Evolutionary conservation across 2,329 filamentous ascomycete species (phyloP).

Genomic region (Apiospora malaysiana): DNA sequence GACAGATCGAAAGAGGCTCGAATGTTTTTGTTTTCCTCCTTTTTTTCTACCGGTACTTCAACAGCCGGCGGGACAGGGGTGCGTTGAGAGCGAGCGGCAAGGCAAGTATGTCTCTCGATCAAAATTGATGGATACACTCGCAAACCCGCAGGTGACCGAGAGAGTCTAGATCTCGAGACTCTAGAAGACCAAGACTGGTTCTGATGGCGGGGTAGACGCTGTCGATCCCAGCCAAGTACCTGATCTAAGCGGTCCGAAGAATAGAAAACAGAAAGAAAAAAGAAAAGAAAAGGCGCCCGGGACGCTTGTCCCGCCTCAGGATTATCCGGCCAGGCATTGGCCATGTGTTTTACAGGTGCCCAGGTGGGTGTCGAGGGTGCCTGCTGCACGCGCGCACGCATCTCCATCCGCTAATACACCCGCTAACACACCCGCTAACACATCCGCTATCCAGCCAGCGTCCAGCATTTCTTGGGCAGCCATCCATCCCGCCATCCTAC

Average conservation of each 20-base stretch:
- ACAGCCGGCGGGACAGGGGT: neutral
- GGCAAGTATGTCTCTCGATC: neutral
- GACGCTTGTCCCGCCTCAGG: slow-evolving; percentile 1
- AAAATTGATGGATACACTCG: neutral
- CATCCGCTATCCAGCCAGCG: neutral
- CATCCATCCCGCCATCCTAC: neutral
- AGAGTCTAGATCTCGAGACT: neutral
- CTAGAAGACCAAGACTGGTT: neutral
- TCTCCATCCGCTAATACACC: neutral
- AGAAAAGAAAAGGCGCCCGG: neutral
- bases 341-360: slow-evolving; percentile 2
- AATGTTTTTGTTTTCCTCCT: neutral
- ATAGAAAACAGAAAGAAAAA: neutral
- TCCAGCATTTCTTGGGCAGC: neutral
- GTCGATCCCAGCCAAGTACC: neutral
- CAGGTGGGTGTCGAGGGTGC: neutral
- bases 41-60: neutral
- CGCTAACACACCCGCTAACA: too few species aligned
- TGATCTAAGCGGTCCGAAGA: slow-evolving; percentile 8
- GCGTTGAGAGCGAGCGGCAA: neutral
- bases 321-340: slow-evolving; percentile 3
- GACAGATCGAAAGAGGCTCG: slow-evolving; percentile 15
- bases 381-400: slow-evolving; percentile 11
- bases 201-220: slow-evolving; percentile 4
- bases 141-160: slow-evolving; percentile 6